Conservation (phyloP, 179 eudicot species). For the Actinidia arguta region DNA sequence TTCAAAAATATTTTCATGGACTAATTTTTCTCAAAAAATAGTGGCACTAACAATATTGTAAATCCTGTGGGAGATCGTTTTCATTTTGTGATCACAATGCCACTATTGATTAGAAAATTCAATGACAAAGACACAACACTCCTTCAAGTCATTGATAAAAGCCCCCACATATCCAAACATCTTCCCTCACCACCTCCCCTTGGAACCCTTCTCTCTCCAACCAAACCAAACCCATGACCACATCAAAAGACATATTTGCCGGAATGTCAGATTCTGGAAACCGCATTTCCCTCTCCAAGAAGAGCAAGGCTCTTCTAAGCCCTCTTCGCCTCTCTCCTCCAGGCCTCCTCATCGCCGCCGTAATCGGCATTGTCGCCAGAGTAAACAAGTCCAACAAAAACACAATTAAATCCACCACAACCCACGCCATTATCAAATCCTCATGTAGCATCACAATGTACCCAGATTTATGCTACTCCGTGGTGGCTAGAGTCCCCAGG, state of each 20-base stretch:
- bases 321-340: no score
- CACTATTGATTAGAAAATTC: conserved; percentile 2
- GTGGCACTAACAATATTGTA: no score
- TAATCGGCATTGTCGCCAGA: no score
- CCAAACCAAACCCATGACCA: neutral
- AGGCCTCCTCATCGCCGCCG: no score
- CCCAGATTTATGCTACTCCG: conserved; percentile 69
- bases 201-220: neutral
- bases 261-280: conserved; percentile 24
- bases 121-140: neutral
- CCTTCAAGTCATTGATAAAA: neutral
- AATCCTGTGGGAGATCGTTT: no score
- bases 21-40: no score
- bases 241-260: conserved; percentile 21
- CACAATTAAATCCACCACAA: neutral
- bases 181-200: neutral
- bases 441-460: conserved; percentile 63
- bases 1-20: no score
- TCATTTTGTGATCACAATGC: no score
- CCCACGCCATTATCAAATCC: conserved; percentile 51
- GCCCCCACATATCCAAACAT: neutral
- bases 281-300: no score
- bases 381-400: no score
- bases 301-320: no score
- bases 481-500: conserved; percentile 43